These are phyloP conservation scores for Cornus controversa DNA, from an alignment of 148 eudicot genomes.

Conservation along the genomic window DNA sequence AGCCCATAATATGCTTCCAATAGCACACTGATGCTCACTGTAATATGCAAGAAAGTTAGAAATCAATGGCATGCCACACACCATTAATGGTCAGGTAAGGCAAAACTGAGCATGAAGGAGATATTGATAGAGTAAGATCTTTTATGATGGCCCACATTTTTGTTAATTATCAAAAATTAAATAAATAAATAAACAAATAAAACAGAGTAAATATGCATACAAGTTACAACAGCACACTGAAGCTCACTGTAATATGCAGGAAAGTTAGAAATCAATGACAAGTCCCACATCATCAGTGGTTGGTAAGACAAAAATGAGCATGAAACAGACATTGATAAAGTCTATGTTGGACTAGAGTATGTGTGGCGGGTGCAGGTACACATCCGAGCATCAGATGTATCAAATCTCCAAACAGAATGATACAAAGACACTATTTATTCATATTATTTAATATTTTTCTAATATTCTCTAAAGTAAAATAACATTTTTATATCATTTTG, in stretches of 20 bases:
- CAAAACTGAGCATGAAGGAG: slow-evolving; percentile 11
- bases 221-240: neutral
- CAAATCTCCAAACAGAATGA: too few species aligned
- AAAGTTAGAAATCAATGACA: neutral
- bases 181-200: too few species aligned
- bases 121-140: neutral
- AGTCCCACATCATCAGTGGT: neutral
- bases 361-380: too few species aligned
- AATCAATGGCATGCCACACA: neutral
- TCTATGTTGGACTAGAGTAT: too few species aligned
- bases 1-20: slow-evolving; percentile 34
- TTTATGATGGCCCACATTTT: too few species aligned
- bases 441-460: too few species aligned
- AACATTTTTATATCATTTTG: too few species aligned
- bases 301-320: slow-evolving; percentile 5
- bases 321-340: neutral
- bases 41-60: neutral
- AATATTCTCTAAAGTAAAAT: too few species aligned
- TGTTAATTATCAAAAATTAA: neutral
- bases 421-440: too few species aligned
- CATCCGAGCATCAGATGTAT: too few species aligned
- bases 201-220: too few species aligned
- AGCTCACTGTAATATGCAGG: slow-evolving; percentile 6
- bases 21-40: slow-evolving; percentile 10
- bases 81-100: neutral